A percentile compares a stretch with the other conserved stretches of the same genome.
Conservation (phyloP, 2,329 filamentous ascomycete species). For the Ascochyta lentis region DNA sequence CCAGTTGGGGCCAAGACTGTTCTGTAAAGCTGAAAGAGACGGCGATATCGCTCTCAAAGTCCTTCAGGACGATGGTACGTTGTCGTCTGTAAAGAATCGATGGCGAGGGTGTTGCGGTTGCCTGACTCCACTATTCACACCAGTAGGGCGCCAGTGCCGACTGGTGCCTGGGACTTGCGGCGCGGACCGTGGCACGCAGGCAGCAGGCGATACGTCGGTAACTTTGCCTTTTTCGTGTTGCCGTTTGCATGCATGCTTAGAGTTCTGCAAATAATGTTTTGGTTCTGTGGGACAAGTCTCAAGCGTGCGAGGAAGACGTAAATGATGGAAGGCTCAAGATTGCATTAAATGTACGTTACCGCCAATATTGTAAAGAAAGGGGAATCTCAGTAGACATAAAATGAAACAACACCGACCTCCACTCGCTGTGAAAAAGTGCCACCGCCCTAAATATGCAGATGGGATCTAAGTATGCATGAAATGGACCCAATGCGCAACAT, state of each 20-base stretch:
- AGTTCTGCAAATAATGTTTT: background rate
- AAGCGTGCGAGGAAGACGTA: background rate
- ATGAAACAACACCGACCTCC: slow-evolving; percentile 2
- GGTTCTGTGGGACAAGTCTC: background rate
- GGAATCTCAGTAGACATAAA: slow-evolving; percentile 12
- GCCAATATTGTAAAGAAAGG: slow-evolving; percentile 9
- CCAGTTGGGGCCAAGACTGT: too few relatives aligned
- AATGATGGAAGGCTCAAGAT: background rate
- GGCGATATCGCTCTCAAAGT: too few relatives aligned
- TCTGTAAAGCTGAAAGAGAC: too few relatives aligned
- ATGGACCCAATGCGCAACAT: background rate
- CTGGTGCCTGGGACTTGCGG: background rate
- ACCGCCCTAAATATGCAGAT: slow-evolving; percentile 8
- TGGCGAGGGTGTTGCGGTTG: background rate
- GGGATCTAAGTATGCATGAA: slow-evolving; percentile 11
- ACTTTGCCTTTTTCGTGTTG: background rate
- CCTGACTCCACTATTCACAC: background rate
- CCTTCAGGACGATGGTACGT: background rate
- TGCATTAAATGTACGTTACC: slow-evolving; percentile 10
- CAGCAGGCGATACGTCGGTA: background rate
- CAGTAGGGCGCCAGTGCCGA: background rate
- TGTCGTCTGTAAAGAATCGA: background rate
- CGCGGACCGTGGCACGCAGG: slow-evolving; percentile 2
- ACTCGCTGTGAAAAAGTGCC: background rate
- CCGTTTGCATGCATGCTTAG: background rate